These are phyloP conservation scores for Lanmaoa pseudosensibilis DNA, from an alignment of 768 basidiomycete genomes.

Conservation along the genomic window DNA sequence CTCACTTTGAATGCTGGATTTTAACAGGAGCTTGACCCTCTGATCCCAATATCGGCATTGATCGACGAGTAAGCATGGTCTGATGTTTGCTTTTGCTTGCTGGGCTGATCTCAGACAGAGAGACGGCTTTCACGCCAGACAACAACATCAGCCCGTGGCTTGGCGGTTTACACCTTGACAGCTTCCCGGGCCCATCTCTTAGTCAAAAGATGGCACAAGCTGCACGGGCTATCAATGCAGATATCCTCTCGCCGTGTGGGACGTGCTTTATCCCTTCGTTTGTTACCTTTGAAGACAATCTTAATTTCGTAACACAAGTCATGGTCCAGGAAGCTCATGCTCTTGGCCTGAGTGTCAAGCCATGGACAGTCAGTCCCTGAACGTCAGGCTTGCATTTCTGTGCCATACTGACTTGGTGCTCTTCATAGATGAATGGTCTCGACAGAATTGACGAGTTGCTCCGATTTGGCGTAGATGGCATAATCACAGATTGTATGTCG, in stretches of 20 bases:
- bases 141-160: constrained; percentile 62
- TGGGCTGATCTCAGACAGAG: constrained; percentile 28
- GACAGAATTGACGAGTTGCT: constrained; percentile 61
- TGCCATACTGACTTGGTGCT: not conserved
- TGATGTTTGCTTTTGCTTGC: not conserved
- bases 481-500: constrained; percentile 68
- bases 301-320: constrained; percentile 59
- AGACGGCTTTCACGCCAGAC: constrained; percentile 41
- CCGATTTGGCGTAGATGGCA: constrained; percentile 65
- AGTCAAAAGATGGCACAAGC: constrained; percentile 66
- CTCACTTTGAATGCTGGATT: not conserved
- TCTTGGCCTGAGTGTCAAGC: constrained; percentile 62
- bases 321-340: constrained; percentile 70
- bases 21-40: constrained; percentile 53
- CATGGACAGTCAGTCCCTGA: constrained; percentile 63
- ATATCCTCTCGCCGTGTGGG: constrained; percentile 64
- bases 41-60: constrained; percentile 61
- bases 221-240: constrained; percentile 60
- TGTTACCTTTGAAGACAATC: constrained; percentile 47
- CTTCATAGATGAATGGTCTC: constrained; percentile 55
- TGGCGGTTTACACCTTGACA: constrained; percentile 60
- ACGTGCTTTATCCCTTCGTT: constrained; percentile 38
- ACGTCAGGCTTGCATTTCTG: not conserved
- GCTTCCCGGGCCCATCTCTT: constrained; percentile 61
- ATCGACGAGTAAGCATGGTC: constrained; percentile 53